Evolutionary conservation across 2,329 filamentous ascomycete genomes (phyloP), one percentile per base, ranked within the genome.

Genomic region (Xylariaceae sp.): DNA sequence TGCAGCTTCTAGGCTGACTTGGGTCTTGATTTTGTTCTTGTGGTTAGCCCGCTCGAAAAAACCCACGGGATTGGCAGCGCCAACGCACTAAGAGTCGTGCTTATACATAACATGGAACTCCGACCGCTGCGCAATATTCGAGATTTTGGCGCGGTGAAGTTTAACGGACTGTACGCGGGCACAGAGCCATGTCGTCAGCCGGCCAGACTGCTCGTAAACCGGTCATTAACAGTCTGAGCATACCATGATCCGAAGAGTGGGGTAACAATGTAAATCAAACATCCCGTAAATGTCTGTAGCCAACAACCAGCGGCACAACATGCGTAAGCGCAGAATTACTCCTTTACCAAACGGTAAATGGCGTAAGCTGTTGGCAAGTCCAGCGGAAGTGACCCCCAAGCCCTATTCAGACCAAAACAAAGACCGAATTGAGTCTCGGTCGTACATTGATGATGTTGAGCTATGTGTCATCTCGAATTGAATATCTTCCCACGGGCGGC

Each of bases 201-300:
- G 57, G 57, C 53, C 57, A 48, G 50, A 55, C 47, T 23, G 55
- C 54, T 66, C 65, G 64, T 64, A 67, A 63, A 64, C 48, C 44
- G 54, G 49, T 60, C 63, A 66, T 60, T 58, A 11, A 43, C 30
- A 57, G 37, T 37, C 42, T n/a, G n/a, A n/a, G n/a, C n/a, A n/a
- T n/a, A n/a, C n/a, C 49, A 48, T 49, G 21, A 21, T 23, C 39
- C 6, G 8, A n/a, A 30, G 44, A 37, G 52, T 51, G 55, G 55
- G 55, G 47, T 26, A 10, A 26, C 39, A 20, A 23, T 32, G 51
- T 35, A 37, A 36, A 47, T 41, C 33, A 23, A 36, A 21, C 33
- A 50, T 51, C n/a, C n/a, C n/a, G n/a, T n/a, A n/a, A n/a, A n/a
- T n/a, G n/a, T n/a, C 55, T 50, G 21, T 23, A 49, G 33, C 40